Evolutionary conservation across 768 basidiomycete genomes (phyloP).

Genomic region (Mycena kentingensis): DNA sequence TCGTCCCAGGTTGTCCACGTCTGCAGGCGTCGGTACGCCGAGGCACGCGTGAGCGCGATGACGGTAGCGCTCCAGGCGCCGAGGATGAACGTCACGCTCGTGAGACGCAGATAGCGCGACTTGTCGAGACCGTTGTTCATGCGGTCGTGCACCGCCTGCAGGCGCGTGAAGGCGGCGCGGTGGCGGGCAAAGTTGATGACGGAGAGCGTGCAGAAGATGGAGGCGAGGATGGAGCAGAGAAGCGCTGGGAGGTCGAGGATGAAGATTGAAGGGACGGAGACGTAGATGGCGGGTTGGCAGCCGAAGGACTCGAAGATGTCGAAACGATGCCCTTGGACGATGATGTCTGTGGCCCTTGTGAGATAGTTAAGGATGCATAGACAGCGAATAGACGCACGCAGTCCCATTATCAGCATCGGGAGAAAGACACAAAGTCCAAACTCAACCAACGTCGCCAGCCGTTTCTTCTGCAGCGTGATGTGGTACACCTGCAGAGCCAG

Average conservation of each 20-base stretch:
- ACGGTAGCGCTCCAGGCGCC: too few relatives aligned
- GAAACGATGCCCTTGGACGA: constrained; percentile 9
- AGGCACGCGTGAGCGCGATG: too few relatives aligned
- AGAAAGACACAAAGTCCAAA: background rate
- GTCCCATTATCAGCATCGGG: constrained; percentile 3
- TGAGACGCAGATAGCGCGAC: background rate
- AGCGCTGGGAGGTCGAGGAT: constrained; percentile 5
- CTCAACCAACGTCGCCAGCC: constrained; percentile 35
- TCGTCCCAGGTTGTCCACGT: too few relatives aligned
- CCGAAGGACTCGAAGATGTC: constrained; percentile 7
- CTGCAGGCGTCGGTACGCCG: too few relatives aligned
- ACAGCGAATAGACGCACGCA: constrained; percentile 1
- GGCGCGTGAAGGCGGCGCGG: background rate
- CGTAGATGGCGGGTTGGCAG: constrained; percentile 3
- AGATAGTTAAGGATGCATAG: background rate
- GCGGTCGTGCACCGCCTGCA: background rate
- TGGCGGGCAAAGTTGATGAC: background rate
- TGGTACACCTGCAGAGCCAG: constrained; percentile 47
- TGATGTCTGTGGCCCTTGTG: background rate
- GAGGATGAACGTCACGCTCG: too few relatives aligned
- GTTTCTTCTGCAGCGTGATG: constrained; percentile 25
- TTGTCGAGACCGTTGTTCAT: background rate
- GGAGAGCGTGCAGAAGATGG: background rate
- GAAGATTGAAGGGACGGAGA: background rate
- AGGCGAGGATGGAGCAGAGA: background rate